Base-by-base conservation (phyloP, 108 stramenopile genomes). In the Skeletonema potamos region DNA sequence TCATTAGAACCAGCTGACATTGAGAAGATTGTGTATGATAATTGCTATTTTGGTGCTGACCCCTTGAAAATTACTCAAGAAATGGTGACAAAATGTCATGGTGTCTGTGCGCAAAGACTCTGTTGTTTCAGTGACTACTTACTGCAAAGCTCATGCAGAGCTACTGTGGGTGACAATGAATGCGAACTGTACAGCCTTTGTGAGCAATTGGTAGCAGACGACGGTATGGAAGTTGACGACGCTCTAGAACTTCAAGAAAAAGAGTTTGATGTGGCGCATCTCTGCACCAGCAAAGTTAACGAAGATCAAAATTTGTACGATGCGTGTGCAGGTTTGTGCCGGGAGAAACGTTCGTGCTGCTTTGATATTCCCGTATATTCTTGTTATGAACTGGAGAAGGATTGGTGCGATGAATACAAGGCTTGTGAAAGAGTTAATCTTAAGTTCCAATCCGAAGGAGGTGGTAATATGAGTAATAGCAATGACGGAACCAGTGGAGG, bases 391-490 rank as follows among this genome's bases (percentile, higher is more conserved):
- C 43, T 68, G 67, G 67, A 68, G 56, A 56, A 57, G 27, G 67
- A 57, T 1, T 68, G 67, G 67, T 68, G 67, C 22, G 67, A 68
- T 33, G 67, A 68, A 36, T 68, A 39, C 34, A 68, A 68, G 57
- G 34, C 57, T 26, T 68, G 67, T 54, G 55, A 57, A 27, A 39
- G 6, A 9, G 32, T 41, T 12, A 20, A 36, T 36, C 24, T 51
- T 6, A 20, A 51, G 20, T 51, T 51, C 7, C n/a, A 3, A 22
- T 3, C 1, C 2, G 39, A 13, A 3, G 30, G 30, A 32, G 39
- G 10, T 51, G 22, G 3, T 10, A 22, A 8, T 20, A 51, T 9
- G 0, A 51, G 20, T 24, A 51, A 51, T 51, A 24, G 20, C 48
- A 22, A 22, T 51, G 48, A 6, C 2, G 22, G 1, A 20, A 17